A percentile compares a stretch with the other conserved stretches of the same genome.
These are phyloP conservation scores for Magnaporthiopsis rhizophila DNA, from an alignment of 2,329 filamentous ascomycete species.

Conservation along the genomic window DNA sequence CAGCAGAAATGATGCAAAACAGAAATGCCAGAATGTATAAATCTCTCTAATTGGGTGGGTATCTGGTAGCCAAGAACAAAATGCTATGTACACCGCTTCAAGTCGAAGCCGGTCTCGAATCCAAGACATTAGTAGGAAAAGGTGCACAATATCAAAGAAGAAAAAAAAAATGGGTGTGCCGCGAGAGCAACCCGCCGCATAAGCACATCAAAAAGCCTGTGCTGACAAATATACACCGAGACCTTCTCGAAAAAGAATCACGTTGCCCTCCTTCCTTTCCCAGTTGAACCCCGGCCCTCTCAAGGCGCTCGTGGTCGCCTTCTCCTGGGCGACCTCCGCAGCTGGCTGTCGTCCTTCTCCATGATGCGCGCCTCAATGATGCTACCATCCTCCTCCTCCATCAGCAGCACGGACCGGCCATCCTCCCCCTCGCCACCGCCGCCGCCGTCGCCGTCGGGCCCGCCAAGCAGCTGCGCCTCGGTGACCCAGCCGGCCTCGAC, in stretches of 20 bases:
- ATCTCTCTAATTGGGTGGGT: background rate
- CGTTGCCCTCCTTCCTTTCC: background rate
- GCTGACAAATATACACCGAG: background rate
- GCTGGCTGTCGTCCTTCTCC: conserved; percentile 12
- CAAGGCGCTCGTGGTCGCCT: conserved; percentile 7
- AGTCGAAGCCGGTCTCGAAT: background rate
- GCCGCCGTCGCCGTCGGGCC: background rate
- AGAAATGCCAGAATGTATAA: background rate
- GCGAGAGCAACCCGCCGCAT: background rate
- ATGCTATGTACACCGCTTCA: background rate
- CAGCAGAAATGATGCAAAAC: background rate
- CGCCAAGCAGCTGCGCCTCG: conserved; percentile 37
- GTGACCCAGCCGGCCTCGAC: conserved; percentile 51
- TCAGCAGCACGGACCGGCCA: background rate
- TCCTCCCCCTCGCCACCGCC: conserved; percentile 15
- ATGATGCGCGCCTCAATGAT: conserved; percentile 14
- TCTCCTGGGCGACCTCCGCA: conserved; percentile 14
- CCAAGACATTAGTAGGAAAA: background rate
- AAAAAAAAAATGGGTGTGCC: too few relatives aligned
- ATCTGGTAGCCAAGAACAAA: background rate
- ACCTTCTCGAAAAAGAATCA: background rate
- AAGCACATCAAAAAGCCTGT: background rate
- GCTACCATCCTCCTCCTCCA: conserved; percentile 8
- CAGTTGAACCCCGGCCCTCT: too few relatives aligned
- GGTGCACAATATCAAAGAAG: background rate